Evolutionary conservation across 345 rosid genomes (phyloP), one percentile per base, ranked within the genome.

Genomic region (Physaria fendleri): DNA sequence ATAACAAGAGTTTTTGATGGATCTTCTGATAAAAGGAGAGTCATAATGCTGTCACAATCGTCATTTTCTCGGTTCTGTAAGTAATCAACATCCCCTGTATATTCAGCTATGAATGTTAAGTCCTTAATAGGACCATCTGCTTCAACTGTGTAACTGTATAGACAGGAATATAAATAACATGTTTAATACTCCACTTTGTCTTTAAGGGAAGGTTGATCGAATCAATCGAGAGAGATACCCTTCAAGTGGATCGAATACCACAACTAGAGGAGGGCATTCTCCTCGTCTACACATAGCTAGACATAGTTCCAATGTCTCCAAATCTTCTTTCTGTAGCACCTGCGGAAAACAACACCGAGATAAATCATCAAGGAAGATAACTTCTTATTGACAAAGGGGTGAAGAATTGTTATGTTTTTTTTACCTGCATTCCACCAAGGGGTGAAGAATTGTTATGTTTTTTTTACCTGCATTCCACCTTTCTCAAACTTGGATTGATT

Each of bases 391-490:
- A 37, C n/a, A 23, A 48, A 39, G 18, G 21, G 17, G 0, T 37
- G 25, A 27, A 43, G 28, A 24, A 35, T 25, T 34, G 45, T 6
- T 44, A 15, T 33, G 27, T 29, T 20, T 27, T n/a, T n/a, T n/a
- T 42, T 37, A 90, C 97, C 96, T 90, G 96, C 96, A 87, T 90
- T 57, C 96, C 94, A 33, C 89, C 97, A 48, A 39, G 18, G 21
- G 17, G 0, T 37, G 25, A 27, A 43, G 28, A 24, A 35, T 25
- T 34, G 45, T 6, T 44, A 15, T 33, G 27, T 29, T 20, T 27
- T n/a, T n/a, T n/a, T 42, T 37, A 90, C 97, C 96, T 90, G 96
- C 96, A 87, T 90, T 57, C 96, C 94, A 33, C 89, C 97, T 42
- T 71, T 69, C 79, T 90, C 97, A 34, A 79, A 72, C 56, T 69